Evolutionary conservation across 148 eudicot genomes (phyloP).

Genomic region (Drosera capensis): DNA sequence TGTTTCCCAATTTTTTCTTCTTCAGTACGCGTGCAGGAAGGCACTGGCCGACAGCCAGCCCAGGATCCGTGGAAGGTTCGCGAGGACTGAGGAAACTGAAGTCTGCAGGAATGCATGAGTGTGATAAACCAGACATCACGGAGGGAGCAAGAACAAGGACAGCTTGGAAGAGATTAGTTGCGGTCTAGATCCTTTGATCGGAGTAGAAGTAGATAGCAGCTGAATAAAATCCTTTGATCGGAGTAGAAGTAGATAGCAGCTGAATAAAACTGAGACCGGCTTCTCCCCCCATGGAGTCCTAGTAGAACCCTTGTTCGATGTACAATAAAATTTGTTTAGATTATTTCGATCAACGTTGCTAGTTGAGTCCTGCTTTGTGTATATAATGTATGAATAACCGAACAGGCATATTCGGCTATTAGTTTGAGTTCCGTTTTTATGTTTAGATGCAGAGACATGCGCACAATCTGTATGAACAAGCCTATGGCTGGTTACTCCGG

Average conservation of each 20-base stretch:
- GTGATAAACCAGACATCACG: conserved; percentile 1
- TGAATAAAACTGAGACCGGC: conserved; percentile 9
- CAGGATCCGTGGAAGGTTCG: conserved; percentile 89
- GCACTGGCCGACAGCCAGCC: conserved; percentile 95
- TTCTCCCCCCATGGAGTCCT: not conserved
- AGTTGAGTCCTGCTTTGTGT: not conserved
- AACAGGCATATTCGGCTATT: not conserved
- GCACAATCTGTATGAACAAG: no score
- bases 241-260: not conserved
- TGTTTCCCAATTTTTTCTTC: not conserved
- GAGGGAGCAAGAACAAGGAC: conserved; percentile 12
- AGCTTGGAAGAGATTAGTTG: conserved; percentile 5
- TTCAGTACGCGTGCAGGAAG: conserved; percentile 98
- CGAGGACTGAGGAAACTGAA: conserved; percentile 54
- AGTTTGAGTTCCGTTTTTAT: no score
- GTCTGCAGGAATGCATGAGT: conserved; percentile 22
- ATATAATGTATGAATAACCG: not conserved
- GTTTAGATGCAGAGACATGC: no score
- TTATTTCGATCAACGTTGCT: not conserved
- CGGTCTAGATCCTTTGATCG: not conserved
- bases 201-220: conserved; percentile 9
- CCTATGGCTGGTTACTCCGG: no score
- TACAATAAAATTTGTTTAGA: not conserved
- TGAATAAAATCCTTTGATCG: conserved; percentile 6
- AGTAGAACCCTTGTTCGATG: not conserved